A percentile compares a stretch with the other conserved stretches of the same genome.
Evolutionary conservation across 352 stramenopile species (phyloP).

Genomic region (Phytophthora pluvialis): DNA sequence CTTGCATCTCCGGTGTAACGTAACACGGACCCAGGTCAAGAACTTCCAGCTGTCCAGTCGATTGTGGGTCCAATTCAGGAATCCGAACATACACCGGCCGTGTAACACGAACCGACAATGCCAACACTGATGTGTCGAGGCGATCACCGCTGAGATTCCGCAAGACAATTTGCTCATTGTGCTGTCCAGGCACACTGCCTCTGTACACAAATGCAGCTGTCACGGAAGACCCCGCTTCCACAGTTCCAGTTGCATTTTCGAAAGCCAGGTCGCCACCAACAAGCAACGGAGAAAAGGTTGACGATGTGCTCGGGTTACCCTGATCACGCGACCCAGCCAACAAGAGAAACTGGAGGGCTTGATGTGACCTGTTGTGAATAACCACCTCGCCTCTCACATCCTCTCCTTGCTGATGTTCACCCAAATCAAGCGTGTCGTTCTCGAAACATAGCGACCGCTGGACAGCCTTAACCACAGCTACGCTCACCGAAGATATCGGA

Average conservation of each 20-base stretch:
- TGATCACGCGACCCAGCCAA: slow-evolving; percentile 59
- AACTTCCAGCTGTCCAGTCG: slow-evolving; percentile 76
- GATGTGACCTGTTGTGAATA: slow-evolving; percentile 71
- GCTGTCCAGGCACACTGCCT: slow-evolving; percentile 66
- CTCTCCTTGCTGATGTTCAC: slow-evolving; percentile 75
- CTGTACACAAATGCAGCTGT: slow-evolving; percentile 77
- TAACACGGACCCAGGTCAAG: slow-evolving; percentile 85
- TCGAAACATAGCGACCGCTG: slow-evolving; percentile 78
- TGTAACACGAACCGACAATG: slow-evolving; percentile 68
- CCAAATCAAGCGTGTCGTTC: slow-evolving; percentile 71
- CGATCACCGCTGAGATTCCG: slow-evolving; percentile 85
- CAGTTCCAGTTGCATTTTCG: slow-evolving; percentile 72
- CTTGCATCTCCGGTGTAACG: slow-evolving; percentile 86
- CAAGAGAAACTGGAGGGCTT: slow-evolving; percentile 78
- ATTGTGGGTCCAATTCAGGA: slow-evolving; percentile 79
- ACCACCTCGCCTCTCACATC: slow-evolving; percentile 67
- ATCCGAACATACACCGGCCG: slow-evolving; percentile 87
- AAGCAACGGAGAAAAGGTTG: slow-evolving; percentile 25
- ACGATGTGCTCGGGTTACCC: slow-evolving; percentile 21
- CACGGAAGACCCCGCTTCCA: slow-evolving; percentile 57
- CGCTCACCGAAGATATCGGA: slow-evolving; percentile 48
- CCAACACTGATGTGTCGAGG: slow-evolving; percentile 75
- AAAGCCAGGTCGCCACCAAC: slow-evolving; percentile 72
- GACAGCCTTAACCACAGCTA: slow-evolving; percentile 72
- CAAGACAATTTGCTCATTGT: slow-evolving; percentile 81